Evolutionary conservation across 495 filamentous ascomycete species (phyloP).

Genomic region (Penicillium macrosclerotiorum): DNA sequence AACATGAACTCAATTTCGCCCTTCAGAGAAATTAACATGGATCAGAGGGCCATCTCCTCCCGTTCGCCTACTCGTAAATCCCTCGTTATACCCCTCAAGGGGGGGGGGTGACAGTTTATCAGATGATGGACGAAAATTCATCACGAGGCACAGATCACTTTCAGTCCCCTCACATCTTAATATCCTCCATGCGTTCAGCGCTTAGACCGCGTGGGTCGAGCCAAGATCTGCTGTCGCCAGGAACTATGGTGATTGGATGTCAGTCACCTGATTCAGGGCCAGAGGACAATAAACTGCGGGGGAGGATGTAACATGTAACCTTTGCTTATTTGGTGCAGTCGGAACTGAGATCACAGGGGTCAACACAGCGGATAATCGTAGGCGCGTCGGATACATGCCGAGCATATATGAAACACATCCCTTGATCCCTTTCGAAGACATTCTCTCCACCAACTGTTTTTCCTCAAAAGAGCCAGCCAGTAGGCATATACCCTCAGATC

Average conservation of each 20-base stretch:
- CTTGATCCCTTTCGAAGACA: neutral
- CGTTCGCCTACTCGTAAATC: too few species aligned
- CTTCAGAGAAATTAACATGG: too few species aligned
- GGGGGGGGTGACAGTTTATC: too few species aligned
- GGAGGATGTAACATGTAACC: neutral
- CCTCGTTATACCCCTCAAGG: too few species aligned
- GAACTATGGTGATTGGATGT: conserved; percentile 11
- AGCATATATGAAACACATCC: neutral
- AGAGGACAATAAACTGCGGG: conserved; percentile 2
- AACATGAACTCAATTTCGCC: too few species aligned
- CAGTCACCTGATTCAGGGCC: conserved; percentile 6
- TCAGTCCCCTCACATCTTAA: neutral
- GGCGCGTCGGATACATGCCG: neutral
- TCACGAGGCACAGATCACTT: neutral
- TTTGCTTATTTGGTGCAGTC: neutral
- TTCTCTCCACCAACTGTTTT: neutral
- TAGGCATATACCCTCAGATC: too few species aligned
- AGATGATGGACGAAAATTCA: neutral
- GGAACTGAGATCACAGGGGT: conserved; percentile 1
- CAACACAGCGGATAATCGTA: neutral
- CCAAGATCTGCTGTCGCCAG: neutral
- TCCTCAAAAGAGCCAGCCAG: too few species aligned
- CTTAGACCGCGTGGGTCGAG: conserved; percentile 2
- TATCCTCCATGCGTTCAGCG: neutral
- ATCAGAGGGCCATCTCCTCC: too few species aligned